A percentile compares a stretch with the other conserved stretches of the same genome.
Evolutionary conservation across 75 land plant species (phyloP).

Genomic region (Selaginella tamariscina): DNA sequence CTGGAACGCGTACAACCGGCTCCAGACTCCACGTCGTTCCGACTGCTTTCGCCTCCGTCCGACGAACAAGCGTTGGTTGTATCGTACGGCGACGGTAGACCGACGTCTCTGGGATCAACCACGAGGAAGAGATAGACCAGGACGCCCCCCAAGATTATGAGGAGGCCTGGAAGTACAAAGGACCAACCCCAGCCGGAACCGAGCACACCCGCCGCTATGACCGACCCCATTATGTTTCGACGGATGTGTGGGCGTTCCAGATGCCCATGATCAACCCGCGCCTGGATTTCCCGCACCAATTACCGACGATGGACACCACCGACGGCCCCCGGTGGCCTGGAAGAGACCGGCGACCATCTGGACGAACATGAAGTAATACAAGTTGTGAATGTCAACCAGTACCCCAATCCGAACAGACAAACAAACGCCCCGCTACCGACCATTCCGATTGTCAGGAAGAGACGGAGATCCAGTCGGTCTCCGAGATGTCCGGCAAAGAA

Average conservation of each 20-base stretch:
- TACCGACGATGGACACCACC: constrained; percentile 72
- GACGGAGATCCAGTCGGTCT: constrained; percentile 50
- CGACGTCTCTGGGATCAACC: constrained; percentile 49
- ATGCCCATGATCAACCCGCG: constrained; percentile 83
- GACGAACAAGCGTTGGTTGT: too few species aligned
- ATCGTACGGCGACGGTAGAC: constrained; percentile 15
- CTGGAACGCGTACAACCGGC: not conserved
- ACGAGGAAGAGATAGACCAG: constrained; percentile 48
- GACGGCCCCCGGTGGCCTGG: constrained; percentile 84
- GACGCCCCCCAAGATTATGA: constrained; percentile 38
- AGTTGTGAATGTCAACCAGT: constrained; percentile 59
- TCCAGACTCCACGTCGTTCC: not conserved
- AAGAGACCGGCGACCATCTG: constrained; percentile 75
- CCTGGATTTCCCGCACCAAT: constrained; percentile 73
- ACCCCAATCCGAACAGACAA: constrained; percentile 51
- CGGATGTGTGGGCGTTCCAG: constrained; percentile 87
- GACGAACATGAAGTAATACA: constrained; percentile 39
- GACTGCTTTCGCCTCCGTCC: not conserved
- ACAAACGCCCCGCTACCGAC: constrained; percentile 64
- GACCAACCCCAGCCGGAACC: constrained; percentile 83
- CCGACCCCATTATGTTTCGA: constrained; percentile 65
- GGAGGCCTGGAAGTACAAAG: constrained; percentile 51
- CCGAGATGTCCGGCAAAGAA: constrained; percentile 69
- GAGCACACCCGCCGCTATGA: constrained; percentile 54
- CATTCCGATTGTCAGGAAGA: constrained; percentile 66